A percentile compares a stretch with the other conserved stretches of the same genome.
These are phyloP conservation scores for Penicillium macrosclerotiorum DNA, from an alignment of 495 filamentous ascomycete genomes.

Conservation along the genomic window DNA sequence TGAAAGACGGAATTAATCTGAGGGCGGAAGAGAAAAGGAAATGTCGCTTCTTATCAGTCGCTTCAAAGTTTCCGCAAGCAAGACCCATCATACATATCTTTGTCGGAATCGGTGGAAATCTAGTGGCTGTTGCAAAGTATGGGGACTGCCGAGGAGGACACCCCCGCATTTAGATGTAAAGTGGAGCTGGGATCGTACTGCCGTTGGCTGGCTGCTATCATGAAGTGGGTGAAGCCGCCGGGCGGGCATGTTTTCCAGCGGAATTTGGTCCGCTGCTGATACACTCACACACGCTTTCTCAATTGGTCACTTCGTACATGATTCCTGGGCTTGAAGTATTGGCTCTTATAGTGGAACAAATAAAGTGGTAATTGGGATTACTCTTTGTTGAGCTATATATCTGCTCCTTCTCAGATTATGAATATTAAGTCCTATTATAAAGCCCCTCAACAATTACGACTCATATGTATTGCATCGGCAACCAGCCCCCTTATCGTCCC, in stretches of 20 bases:
- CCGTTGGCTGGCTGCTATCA: slow-evolving; percentile 1
- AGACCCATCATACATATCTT: neutral
- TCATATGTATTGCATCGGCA: no score
- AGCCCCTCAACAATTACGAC: no score
- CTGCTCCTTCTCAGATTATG: no score
- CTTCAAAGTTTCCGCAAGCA: neutral
- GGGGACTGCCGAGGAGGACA: neutral
- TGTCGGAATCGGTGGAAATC: slow-evolving; percentile 6
- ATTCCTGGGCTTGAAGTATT: no score
- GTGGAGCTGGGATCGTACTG: neutral
- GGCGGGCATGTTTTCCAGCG: neutral
- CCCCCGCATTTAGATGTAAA: neutral
- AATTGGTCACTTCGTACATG: no score
- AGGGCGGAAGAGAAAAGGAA: neutral
- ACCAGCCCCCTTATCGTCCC: no score
- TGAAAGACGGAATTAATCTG: neutral
- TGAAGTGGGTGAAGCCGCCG: neutral
- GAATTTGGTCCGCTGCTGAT: no score
- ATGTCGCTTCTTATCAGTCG: neutral
- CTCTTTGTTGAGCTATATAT: no score
- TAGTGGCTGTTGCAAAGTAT: slow-evolving; percentile 5
- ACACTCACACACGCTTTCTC: no score
- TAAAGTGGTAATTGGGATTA: no score
- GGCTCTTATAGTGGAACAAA: no score
- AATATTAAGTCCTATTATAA: no score